Base-by-base conservation (phyloP, 148 eudicot species). In the Cornus florida region DNA sequence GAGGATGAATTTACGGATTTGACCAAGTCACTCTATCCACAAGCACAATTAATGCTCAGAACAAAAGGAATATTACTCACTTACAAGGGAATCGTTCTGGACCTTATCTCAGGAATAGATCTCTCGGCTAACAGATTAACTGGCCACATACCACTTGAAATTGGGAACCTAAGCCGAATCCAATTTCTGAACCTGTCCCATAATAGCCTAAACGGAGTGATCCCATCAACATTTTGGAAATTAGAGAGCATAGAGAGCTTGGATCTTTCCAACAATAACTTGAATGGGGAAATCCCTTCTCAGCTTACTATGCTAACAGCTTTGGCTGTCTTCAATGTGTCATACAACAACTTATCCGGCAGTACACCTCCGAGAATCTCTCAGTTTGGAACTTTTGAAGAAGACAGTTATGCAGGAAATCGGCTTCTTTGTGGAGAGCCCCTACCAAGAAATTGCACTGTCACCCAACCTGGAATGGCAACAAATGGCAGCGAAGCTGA, bases 391-490 rank as follows among this genome's bases (percentile, higher is more conserved):
- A 28, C 28, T 28, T 28, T 28, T 1, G 28, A 28, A 28, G 28
- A 28, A 28, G 28, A 28, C 28, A 28, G 28, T 28, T 28, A 28
- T 28, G 28, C 28, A 28, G 66, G 75, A 23, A 72, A 72, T 50
- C 75, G 64, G 12, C n/a, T 72, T 13, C 38, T 72, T 72, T 72
- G 75, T 6, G 43, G 66, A 16, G 39, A 24, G 28, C 75, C 75
- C 28, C 5, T 73, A 10, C 39, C 24, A 31, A 73, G 9, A 12
- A 43, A 5, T 33, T 73, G 75, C 24, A 16, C 17, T 13, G 13
- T 23, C 4, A 6, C 6, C 20, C n/a, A 56, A 24, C 53, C 65
- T 53, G 22, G 65, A 13, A 13, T 39, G 53, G 0, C 24, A 20
- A 53, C 8, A 2, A 20, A 72, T 53, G 16, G 12, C 20, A 16